phyloP scores from a whole-genome alignment of 441 rosid genomes.

The Erysimum cheiri region DNA sequence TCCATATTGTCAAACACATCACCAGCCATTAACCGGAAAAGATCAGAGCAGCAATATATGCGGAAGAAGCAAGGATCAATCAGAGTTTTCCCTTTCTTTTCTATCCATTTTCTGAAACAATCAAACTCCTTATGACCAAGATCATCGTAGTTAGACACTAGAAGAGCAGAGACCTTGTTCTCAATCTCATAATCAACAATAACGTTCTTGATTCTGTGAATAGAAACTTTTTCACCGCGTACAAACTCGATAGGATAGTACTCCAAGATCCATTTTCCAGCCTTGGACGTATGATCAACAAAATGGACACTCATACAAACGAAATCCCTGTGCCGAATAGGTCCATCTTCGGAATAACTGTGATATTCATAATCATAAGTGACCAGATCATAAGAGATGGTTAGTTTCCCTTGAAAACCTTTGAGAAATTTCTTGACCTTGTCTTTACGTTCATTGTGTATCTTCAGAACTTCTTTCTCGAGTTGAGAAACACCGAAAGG shows the following conservation, averaged over 20 bases:
- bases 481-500: background rate
- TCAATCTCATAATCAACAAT: conserved; percentile 71
- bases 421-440: conserved; percentile 19
- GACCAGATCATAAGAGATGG: conserved; percentile 23
- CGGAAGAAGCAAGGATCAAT: conserved; percentile 49
- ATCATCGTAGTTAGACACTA: conserved; percentile 48
- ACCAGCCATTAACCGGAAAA: conserved; percentile 65
- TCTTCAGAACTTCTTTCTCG: background rate
- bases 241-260: conserved; percentile 44
- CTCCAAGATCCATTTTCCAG: conserved; percentile 64
- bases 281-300: conserved; percentile 67
- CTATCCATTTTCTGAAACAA: conserved; percentile 55
- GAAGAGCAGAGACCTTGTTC: conserved; percentile 59
- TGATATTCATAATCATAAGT: conserved; percentile 35
- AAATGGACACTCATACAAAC: conserved; percentile 61
- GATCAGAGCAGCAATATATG: conserved; percentile 68
- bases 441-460: conserved; percentile 6
- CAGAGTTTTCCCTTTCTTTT: conserved; percentile 52
- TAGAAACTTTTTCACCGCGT: conserved; percentile 13
- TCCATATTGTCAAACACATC: conserved; percentile 46
- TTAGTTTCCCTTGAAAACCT: conserved; percentile 11
- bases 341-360: conserved; percentile 49
- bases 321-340: conserved; percentile 44
- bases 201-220: conserved; percentile 45
- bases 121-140: conserved; percentile 48